These are phyloP conservation scores for Verticillium klebahnii DNA, from an alignment of 2,329 filamentous ascomycete genomes.

Conservation along the genomic window DNA sequence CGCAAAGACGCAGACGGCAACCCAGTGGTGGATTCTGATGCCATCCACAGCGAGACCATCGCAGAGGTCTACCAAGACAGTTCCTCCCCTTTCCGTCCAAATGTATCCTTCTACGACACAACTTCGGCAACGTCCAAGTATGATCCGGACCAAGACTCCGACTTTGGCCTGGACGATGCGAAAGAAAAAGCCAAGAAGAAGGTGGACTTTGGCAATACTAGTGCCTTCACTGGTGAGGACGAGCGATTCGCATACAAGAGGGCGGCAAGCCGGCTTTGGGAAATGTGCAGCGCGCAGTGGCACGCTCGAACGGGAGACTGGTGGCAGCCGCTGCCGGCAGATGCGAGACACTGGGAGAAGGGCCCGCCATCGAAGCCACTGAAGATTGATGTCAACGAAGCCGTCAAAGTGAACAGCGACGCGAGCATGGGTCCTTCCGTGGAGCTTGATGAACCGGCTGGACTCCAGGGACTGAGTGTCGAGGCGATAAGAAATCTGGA, in stretches of 20 bases:
- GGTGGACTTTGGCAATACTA: conserved; percentile 64
- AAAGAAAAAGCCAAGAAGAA: conserved; percentile 21
- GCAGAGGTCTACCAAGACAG: conserved; percentile 74
- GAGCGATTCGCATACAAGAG: conserved; percentile 78
- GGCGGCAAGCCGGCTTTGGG: conserved; percentile 73
- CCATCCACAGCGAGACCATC: conserved; percentile 39
- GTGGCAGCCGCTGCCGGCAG: conserved; percentile 62
- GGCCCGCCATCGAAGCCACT: conserved; percentile 7
- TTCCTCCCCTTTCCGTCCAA: conserved; percentile 72
- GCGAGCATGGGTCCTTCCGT: conserved; percentile 11
- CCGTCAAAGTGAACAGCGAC: conserved; percentile 1
- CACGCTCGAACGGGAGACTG: conserved; percentile 52
- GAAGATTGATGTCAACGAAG: conserved; percentile 1
- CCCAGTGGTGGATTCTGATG: conserved; percentile 24
- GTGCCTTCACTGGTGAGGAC: conserved; percentile 73
- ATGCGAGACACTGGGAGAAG: conserved; percentile 64
- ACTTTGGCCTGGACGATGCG: conserved; percentile 38
- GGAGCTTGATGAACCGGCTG: conserved; percentile 31
- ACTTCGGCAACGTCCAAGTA: conserved; percentile 41
- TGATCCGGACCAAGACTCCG: conserved; percentile 53
- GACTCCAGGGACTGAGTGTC: conserved; percentile 32
- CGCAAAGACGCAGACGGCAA: conserved; percentile 2
- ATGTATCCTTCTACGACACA: conserved; percentile 62
- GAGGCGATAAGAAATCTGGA: conserved; percentile 24
- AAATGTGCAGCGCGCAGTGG: conserved; percentile 72